Evolutionary conservation across 345 rosid genomes (phyloP).

Genomic region (Eucalyptus cloeziana): DNA sequence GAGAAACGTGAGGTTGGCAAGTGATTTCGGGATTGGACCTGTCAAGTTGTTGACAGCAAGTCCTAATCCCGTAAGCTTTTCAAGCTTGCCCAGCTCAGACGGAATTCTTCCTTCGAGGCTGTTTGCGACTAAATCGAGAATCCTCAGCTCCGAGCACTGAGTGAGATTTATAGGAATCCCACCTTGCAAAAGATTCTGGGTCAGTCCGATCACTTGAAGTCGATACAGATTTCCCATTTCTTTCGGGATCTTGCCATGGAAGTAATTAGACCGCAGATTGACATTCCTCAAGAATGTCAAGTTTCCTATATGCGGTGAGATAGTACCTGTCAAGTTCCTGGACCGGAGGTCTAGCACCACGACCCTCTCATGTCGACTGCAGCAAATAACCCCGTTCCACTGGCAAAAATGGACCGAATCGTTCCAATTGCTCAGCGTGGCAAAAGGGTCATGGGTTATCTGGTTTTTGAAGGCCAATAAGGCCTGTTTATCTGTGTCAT

Average conservation of each 20-base stretch:
- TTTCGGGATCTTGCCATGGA: conserved; percentile 1
- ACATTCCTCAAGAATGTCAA: conserved; percentile 1
- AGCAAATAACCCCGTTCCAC: conserved; percentile 13
- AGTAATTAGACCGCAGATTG: conserved; percentile 1
- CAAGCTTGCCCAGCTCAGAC: conserved; percentile 2
- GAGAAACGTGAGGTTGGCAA: conserved; percentile 3
- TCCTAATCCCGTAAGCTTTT: background rate
- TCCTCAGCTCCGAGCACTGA: conserved; percentile 2
- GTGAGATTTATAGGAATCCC: conserved; percentile 7
- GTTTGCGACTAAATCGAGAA: background rate
- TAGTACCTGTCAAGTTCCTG: conserved; percentile 4
- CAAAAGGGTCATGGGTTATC: background rate
- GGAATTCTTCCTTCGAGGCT: conserved; percentile 14
- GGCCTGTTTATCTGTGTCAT: conserved; percentile 8
- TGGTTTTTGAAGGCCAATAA: conserved; percentile 1
- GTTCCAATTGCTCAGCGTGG: conserved; percentile 4
- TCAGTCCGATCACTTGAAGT: background rate
- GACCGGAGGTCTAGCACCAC: background rate
- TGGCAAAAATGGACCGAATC: conserved; percentile 2
- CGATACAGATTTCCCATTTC: conserved; percentile 8
- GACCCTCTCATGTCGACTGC: conserved; percentile 2
- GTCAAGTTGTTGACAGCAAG: conserved; percentile 2
- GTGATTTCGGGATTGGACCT: conserved; percentile 10
- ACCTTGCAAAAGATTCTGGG: conserved; percentile 7
- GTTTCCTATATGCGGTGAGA: conserved; percentile 14